Evolutionary conservation across 805 yeast genomes (phyloP), one percentile per base, ranked within the genome.

Genomic region (Zygosaccharomyces rouxii): DNA sequence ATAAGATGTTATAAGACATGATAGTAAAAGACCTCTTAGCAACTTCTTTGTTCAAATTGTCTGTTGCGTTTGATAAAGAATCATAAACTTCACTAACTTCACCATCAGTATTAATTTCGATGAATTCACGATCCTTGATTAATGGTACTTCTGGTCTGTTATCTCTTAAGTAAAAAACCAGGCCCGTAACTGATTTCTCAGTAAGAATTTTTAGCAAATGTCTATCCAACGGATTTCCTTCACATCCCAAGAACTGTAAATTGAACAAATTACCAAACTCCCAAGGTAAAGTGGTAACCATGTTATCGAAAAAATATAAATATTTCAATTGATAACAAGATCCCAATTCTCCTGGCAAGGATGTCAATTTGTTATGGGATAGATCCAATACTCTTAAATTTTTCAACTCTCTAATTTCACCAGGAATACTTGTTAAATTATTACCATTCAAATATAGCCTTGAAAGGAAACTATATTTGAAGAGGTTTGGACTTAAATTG

Each of bases 381-480:
- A 94, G 71, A 68, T 94, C 99, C 55, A 94, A 74, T 1, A 89
- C 85, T 59, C 92, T 77, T 57, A 94, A 75, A 49, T 86, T 84
- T 45, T 76, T 78, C 62, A 94, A 78, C 50, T 81, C 73, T 43
- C 80, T 77, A 48, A 94, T 80, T 3, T 82, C 71, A 14, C 77
- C 66, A 3, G 99, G 98, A 21, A 94, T 59, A 2, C 64, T 51
- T 7, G 78, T 77, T 55, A 94, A 73, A 57, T 83, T 83, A 67
- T 95, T 94, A 61, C 95, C 95, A 69, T 85, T 89, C 57, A 94
- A 71, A 66, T 86, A 94, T 47, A 94, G 73, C 52, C 92, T 84
- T 62, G 92, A 94, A 59, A 94, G 76, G 59, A 94, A 94, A 51
- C 78, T 77, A 67, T 89, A 94, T 40, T 81, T 79, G 73, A 89